phyloP scores from a whole-genome alignment of 139 green algal species.

The Desmodesmus armatus region DNA sequence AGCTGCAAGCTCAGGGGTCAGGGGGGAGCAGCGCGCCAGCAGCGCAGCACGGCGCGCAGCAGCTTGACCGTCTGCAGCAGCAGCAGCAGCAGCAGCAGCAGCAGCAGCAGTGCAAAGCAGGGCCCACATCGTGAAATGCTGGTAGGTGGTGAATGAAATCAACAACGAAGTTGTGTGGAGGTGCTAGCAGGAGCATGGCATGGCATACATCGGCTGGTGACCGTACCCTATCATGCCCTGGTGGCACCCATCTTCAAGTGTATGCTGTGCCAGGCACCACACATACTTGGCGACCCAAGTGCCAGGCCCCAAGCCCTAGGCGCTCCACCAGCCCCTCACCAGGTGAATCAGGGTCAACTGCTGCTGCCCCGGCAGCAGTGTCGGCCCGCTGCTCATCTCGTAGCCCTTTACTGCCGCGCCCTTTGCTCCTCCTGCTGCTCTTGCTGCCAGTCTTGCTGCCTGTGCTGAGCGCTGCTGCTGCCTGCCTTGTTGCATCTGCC shows the following conservation, averaged over 20 bases:
- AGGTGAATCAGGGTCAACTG: constrained; percentile 24
- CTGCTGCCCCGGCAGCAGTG: background rate
- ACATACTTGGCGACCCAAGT: too few relatives aligned
- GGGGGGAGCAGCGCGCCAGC: background rate
- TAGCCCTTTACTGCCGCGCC: background rate
- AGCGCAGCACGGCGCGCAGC: background rate
- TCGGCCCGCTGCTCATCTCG: background rate
- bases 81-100: background rate
- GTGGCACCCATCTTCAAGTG: too few relatives aligned
- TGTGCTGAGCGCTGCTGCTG: background rate
- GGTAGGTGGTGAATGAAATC: too few relatives aligned
- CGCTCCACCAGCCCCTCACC: background rate
- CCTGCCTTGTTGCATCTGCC: background rate
- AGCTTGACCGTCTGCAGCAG: constrained; percentile 8
- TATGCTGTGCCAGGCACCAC: too few relatives aligned
- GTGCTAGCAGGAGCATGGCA: too few relatives aligned
- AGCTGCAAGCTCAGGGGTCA: constrained; percentile 6
- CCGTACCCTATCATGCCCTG: too few relatives aligned
- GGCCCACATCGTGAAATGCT: too few relatives aligned
- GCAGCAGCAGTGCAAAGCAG: background rate
- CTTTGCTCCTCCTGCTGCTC: background rate
- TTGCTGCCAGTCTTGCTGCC: background rate
- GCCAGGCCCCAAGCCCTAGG: too few relatives aligned
- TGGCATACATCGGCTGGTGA: too few relatives aligned
- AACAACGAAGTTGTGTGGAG: too few relatives aligned